Percentiles rank a stretch among this genome's conserved stretches.
Conservation (phyloP, 768 basidiomycete species). For the Boletus rufocinnamomeus region DNA sequence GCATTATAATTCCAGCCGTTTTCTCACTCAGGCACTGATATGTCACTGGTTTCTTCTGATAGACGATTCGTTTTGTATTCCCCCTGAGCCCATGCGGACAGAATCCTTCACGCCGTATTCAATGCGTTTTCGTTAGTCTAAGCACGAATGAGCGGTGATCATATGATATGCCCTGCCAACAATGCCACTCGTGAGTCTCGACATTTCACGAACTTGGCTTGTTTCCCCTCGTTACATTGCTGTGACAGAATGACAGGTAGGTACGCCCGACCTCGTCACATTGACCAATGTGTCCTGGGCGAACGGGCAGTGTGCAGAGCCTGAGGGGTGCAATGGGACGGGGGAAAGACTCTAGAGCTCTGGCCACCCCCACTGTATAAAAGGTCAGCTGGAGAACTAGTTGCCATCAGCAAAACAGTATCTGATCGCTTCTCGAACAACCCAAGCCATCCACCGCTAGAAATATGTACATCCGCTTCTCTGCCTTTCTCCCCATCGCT, state of each 20-base stretch:
- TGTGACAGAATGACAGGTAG: background rate
- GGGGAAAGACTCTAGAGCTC: no score
- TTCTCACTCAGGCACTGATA: background rate
- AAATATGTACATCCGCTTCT: no score
- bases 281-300: background rate
- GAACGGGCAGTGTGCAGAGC: background rate
- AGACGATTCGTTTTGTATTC: background rate
- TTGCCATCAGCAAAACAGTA: background rate
- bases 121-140: background rate
- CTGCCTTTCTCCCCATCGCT: no score
- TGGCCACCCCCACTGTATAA: conserved; percentile 6
- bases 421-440: no score
- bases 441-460: no score
- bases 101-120: background rate
- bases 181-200: background rate
- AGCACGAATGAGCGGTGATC: background rate
- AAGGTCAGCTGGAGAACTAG: background rate
- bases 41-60: background rate
- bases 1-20: background rate
- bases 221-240: background rate
- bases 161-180: background rate
- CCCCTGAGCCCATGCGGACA: background rate
- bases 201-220: background rate
- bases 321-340: background rate
- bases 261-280: background rate